A percentile compares a stretch with the other conserved stretches of the same genome.
These are phyloP conservation scores for Brassica rapa DNA, from an alignment of 345 rosid species.

Conservation along the genomic window DNA sequence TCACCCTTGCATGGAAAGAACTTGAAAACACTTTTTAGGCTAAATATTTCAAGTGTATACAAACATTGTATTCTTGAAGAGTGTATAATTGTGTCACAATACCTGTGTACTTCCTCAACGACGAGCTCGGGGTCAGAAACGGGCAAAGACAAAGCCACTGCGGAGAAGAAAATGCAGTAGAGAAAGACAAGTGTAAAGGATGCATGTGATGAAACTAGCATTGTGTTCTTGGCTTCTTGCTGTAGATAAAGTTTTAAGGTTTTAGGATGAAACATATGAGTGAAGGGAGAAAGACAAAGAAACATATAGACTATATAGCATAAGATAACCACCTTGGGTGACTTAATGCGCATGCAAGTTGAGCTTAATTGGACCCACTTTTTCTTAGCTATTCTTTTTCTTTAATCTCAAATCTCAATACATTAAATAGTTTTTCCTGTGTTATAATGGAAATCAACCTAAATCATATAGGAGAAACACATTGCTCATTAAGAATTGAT, in stretches of 20 bases:
- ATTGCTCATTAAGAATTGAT: background rate
- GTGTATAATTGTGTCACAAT: background rate
- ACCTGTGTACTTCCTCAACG: conserved; percentile 69
- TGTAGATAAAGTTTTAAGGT: background rate
- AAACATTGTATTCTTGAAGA: background rate
- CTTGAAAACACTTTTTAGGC: background rate
- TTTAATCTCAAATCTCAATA: background rate
- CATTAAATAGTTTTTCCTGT: background rate
- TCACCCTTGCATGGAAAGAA: background rate
- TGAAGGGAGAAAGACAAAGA: conserved; percentile 36
- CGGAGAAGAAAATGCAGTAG: conserved; percentile 41
- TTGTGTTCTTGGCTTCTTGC: conserved; percentile 1
- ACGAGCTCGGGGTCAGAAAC: conserved; percentile 63
- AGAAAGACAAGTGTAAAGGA: conserved; percentile 38
- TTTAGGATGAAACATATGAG: conserved; percentile 21
- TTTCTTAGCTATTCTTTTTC: conserved; percentile 3
- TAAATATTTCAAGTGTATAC: background rate
- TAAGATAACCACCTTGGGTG: conserved; percentile 22
- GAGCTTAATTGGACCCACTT: conserved; percentile 30
- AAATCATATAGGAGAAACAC: background rate
- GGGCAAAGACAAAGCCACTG: conserved; percentile 46
- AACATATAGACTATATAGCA: conserved; percentile 32
- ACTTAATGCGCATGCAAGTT: conserved; percentile 40
- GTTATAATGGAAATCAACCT: conserved; percentile 12
- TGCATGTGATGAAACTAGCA: conserved; percentile 2